Base-by-base conservation (phyloP, 2,329 filamentous ascomycete species). In the Periconia digitata region DNA sequence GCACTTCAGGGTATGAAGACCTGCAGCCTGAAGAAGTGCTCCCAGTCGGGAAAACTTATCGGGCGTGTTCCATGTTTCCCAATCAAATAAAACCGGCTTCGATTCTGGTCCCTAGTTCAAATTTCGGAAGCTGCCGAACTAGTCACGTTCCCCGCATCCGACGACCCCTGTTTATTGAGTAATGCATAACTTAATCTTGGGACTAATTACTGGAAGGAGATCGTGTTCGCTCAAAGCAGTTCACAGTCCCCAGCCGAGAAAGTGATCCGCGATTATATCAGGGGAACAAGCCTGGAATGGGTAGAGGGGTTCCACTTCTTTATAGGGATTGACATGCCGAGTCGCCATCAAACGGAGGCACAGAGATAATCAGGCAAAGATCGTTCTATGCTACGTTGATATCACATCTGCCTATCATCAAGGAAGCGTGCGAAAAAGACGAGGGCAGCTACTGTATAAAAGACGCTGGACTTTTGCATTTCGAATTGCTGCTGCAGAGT, bases 121-220 rank as follows among this genome's bases (percentile, higher is more conserved):
- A 2, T 22, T 32, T 42, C 40, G 40, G 40, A 42, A 42, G 40
- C 40, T 42, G 40, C 40, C 40, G 40, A 42, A 42, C 40, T 42
- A 42, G 40, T 42, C 40, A 20, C 40, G 6, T 42, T 42, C 40
- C 40, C 40, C 40, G 40, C 40, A 8, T n/a, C 40, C 20, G 18
- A 27, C 22, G 21, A n/a, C 40, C 40, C 40, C 18, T 42, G 40
- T 16, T 42, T 15, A 23, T 16, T 24, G 17, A 27, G 40, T 23
- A n/a, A 12, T 29, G 22, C 40, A 42, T 42, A 42, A 23, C 22
- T 42, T 7, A 22, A 27, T 32, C 22, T 29, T 32, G 40, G n/a
- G 32, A 32, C 27, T 29, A 3, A n/a, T 32, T 42, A 27, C 21
- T 10, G 40, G 40, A 27, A 23, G 40, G 22, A 16, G 18, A 32